Percentiles rank a stretch among this genome's conserved stretches.
These are phyloP conservation scores for Saccharomyces hybrid DNA, from an alignment of 1,139 yeast species.

Conservation along the genomic window DNA sequence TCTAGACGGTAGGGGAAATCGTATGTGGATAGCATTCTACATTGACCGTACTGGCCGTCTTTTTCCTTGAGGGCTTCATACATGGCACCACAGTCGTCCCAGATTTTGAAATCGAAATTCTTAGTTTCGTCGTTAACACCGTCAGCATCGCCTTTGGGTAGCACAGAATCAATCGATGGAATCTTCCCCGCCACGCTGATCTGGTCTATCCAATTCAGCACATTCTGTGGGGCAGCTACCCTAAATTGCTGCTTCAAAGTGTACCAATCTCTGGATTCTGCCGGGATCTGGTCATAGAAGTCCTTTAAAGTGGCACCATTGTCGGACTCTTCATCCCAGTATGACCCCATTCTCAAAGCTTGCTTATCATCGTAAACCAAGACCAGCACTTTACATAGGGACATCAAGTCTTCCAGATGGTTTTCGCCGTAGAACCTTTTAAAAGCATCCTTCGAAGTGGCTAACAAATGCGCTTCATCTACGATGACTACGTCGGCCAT, in stretches of 20 bases:
- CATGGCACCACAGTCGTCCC: slow-evolving; percentile 37
- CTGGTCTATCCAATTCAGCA: slow-evolving; percentile 35
- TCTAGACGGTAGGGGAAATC: slow-evolving; percentile 39
- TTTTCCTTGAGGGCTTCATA: slow-evolving; percentile 28
- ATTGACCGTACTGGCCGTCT: slow-evolving; percentile 33
- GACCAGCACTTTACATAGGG: slow-evolving; percentile 32
- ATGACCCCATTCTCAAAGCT: slow-evolving; percentile 38
- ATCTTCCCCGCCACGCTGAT: slow-evolving; percentile 33
- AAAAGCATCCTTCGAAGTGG: slow-evolving; percentile 37
- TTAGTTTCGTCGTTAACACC: slow-evolving; percentile 6
- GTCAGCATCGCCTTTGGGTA: slow-evolving; percentile 24
- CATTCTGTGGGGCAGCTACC: slow-evolving; percentile 34
- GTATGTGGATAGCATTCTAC: slow-evolving; percentile 36
- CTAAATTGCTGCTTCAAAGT: slow-evolving; percentile 36
- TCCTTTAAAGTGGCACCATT: slow-evolving; percentile 30
- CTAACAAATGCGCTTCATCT: slow-evolving; percentile 39
- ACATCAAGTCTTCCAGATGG: slow-evolving; percentile 35
- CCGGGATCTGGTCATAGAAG: slow-evolving; percentile 14
- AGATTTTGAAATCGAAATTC: slow-evolving; percentile 35
- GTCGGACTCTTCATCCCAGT: slow-evolving; percentile 31
- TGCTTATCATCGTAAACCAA: slow-evolving; percentile 39
- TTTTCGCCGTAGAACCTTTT: slow-evolving; percentile 37
- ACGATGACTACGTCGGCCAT: slow-evolving; percentile 34
- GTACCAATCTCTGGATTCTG: slow-evolving; percentile 20
- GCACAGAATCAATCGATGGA: slow-evolving; percentile 12